A percentile compares a stretch with the other conserved stretches of the same genome.
These are phyloP conservation scores for Candida taoyuanica DNA, from an alignment of 805 yeast species.

Conservation along the genomic window DNA sequence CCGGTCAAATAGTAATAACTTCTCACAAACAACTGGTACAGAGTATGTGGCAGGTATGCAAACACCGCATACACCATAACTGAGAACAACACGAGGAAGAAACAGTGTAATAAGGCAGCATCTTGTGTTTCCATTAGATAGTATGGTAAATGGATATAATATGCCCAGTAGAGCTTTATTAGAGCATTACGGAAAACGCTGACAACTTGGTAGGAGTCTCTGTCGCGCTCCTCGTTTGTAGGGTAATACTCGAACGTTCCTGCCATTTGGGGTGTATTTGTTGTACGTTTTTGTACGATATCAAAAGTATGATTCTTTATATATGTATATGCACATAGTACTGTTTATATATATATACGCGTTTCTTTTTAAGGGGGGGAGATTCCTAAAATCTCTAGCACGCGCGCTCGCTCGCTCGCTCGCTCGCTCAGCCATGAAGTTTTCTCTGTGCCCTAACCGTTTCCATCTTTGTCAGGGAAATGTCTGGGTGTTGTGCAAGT, in stretches of 20 bases:
- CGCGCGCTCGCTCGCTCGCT: no score
- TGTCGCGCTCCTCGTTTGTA: constrained; percentile 27
- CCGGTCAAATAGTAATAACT: constrained; percentile 31
- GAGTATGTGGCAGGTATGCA: constrained; percentile 27
- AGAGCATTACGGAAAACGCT: constrained; percentile 28
- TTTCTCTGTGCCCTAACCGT: no score
- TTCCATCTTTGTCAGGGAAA: no score
- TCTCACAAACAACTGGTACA: constrained; percentile 24
- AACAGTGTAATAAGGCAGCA: constrained; percentile 35
- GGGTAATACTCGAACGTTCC: constrained; percentile 29
- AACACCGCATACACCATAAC: constrained; percentile 36
- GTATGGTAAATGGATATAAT: constrained; percentile 41
- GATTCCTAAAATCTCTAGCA: no score
- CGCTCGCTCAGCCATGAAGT: no score
- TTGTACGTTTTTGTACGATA: no score
- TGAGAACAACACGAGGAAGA: constrained; percentile 34
- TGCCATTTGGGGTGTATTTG: constrained; percentile 12
- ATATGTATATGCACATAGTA: no score
- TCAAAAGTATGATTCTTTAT: no score
- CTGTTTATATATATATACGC: no score
- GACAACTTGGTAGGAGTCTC: constrained; percentile 21
- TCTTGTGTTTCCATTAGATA: constrained; percentile 40
- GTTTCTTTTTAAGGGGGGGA: no score
- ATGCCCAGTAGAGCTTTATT: constrained; percentile 38
- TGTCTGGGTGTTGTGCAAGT: no score